phyloP scores from a whole-genome alignment of 805 yeast genomes.

The Komagataella phaffii region DNA sequence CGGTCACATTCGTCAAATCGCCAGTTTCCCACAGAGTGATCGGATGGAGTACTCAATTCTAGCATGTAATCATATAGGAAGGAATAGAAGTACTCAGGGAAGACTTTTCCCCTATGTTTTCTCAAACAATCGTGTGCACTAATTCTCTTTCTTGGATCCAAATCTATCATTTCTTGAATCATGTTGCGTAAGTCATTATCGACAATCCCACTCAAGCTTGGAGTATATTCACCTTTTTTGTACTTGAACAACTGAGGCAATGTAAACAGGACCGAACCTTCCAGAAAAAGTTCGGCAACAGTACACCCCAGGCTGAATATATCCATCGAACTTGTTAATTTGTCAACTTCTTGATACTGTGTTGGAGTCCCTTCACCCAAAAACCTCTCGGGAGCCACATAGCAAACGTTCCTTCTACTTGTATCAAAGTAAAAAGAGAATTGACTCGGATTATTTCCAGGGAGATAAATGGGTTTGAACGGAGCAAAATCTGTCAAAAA shows the following conservation, averaged over 20 bases:
- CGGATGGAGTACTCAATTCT: slow-evolving; percentile 15
- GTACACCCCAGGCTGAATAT: slow-evolving; percentile 77
- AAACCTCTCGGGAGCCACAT: slow-evolving; percentile 91
- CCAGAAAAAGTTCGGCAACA: slow-evolving; percentile 77
- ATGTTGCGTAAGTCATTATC: slow-evolving; percentile 38
- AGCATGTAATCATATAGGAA: slow-evolving; percentile 60
- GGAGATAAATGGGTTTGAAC: slow-evolving; percentile 73
- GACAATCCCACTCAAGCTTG: slow-evolving; percentile 45
- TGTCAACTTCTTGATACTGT: background rate
- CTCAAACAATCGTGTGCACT: slow-evolving; percentile 39
- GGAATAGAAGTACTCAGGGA: slow-evolving; percentile 57
- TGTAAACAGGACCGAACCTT: slow-evolving; percentile 79
- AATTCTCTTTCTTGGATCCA: slow-evolving; percentile 49
- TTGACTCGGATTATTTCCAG: slow-evolving; percentile 88
- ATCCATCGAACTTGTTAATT: slow-evolving; percentile 58
- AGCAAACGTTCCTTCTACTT: slow-evolving; percentile 75
- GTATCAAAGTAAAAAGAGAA: slow-evolving; percentile 89
- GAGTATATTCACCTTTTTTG: slow-evolving; percentile 51
- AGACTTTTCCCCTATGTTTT: slow-evolving; percentile 33
- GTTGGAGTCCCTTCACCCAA: slow-evolving; percentile 16
- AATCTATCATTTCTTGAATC: slow-evolving; percentile 46
- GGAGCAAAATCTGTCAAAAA: slow-evolving; percentile 73
- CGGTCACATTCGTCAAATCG: slow-evolving; percentile 29
- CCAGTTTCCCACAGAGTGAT: background rate
- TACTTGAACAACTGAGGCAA: slow-evolving; percentile 80